Base-by-base conservation (phyloP, 495 filamentous ascomycete genomes). In the Penicillium fimorum region DNA sequence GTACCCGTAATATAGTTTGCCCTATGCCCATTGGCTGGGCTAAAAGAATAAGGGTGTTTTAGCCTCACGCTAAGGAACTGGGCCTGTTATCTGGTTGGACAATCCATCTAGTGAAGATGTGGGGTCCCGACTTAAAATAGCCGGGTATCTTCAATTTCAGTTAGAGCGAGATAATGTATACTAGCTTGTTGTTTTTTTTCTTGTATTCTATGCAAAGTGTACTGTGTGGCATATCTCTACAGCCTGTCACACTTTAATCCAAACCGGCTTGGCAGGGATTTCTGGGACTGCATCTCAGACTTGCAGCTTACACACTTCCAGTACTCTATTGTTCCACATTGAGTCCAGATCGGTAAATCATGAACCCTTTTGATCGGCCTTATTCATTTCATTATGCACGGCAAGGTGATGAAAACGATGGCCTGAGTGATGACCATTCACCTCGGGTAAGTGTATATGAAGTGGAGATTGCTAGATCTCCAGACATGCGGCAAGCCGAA, bases 181-280 rank as follows among this genome's bases (percentile, higher is more conserved):
- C n/a, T 38, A 38, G 35, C n/a, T 38, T 11, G 13, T 29, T 50
- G 15, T 40, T 4, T 25, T 7, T 27, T 13, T 2, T 9, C 15
- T 27, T 13, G 8, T 1, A 29, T 30, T 11, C 25, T 27, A 32
- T 35, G 17, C 18, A 43, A n/a, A 42, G 13, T 52, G 33, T 35
- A 20, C 47, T 50, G 9, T n/a, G 22, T 27, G 41, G 27, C 25
- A 11, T 7, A 22, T 25, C 4, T 37, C 32, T 35, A 30, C 52
- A 54, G 43, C 43, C 29, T 47, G 52, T 47, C 30, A 54, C 38
- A 54, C 52, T 5, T 40, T 12, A 40, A 45, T 37, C 8, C 32
- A 33, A 47, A 54, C 42, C 18, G 42, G 52, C 52, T 54, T 54
- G 52, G 42, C 43, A 54, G 8, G 43, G 43, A 47, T 47, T 47